A percentile compares a stretch with the other conserved stretches of the same genome.
phyloP scores from a whole-genome alignment of 345 rosid species.

The Salix dunnii region DNA sequence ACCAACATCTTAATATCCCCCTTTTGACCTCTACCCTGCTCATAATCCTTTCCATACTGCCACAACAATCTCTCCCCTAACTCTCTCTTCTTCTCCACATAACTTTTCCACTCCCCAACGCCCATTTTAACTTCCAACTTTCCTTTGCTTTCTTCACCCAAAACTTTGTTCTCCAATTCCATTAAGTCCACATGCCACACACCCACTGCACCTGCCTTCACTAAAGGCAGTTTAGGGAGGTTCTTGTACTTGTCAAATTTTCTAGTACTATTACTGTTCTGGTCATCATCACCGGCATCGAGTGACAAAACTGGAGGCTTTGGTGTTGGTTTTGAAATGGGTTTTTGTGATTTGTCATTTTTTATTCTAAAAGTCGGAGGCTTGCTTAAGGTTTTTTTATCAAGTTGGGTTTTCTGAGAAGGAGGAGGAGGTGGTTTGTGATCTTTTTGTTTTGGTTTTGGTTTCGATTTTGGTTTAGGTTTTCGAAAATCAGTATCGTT shows the following conservation, averaged over 20 bases:
- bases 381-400: neutral
- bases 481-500: constrained; percentile 63
- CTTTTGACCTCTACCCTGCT: constrained; percentile 55
- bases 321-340: constrained; percentile 34
- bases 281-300: constrained; percentile 25
- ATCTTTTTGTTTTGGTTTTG: constrained; percentile 1
- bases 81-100: constrained; percentile 64
- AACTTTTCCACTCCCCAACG: constrained; percentile 48
- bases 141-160: constrained; percentile 32
- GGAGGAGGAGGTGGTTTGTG: constrained; percentile 6
- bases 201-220: constrained; percentile 61
- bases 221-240: constrained; percentile 66
- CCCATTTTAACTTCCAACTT: constrained; percentile 34
- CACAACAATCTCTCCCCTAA: constrained; percentile 78
- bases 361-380: neutral
- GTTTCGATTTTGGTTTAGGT: constrained; percentile 36
- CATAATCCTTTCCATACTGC: constrained; percentile 71
- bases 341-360: constrained; percentile 10
- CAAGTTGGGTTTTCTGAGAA: neutral
- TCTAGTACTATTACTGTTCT: constrained; percentile 12
- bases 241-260: constrained; percentile 45
- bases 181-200: constrained; percentile 73
- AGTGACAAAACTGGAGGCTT: constrained; percentile 59
- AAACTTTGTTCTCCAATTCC: constrained; percentile 70
- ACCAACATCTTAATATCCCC: constrained; percentile 84